A percentile compares a stretch with the other conserved stretches of the same genome.
Evolutionary conservation across 2,329 filamentous ascomycete species (phyloP).

Genomic region (Dendryphion nanum): DNA sequence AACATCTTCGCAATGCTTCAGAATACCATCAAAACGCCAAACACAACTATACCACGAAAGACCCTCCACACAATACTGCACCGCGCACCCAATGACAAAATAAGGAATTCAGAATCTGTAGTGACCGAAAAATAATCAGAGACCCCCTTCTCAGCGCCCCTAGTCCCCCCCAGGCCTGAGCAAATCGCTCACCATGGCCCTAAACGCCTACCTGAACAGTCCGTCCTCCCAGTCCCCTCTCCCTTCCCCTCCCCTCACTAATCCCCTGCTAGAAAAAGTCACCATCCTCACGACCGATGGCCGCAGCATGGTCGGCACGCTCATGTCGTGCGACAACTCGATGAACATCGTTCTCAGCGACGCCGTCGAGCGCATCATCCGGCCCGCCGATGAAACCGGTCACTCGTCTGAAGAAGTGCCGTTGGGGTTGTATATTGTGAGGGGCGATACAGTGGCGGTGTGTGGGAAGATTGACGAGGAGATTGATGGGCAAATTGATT

Average conservation of each 20-base stretch:
- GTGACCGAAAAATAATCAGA: too few species aligned
- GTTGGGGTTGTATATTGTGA: slow-evolving; percentile 85
- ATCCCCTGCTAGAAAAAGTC: slow-evolving; percentile 69
- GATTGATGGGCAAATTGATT: slow-evolving; percentile 87
- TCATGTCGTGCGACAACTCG: slow-evolving; percentile 83
- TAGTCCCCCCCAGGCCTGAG: too few species aligned
- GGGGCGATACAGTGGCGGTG: slow-evolving; percentile 91
- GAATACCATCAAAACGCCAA: background rate
- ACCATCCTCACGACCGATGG: slow-evolving; percentile 90
- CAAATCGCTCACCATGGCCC: slow-evolving; percentile 42
- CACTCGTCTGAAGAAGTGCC: slow-evolving; percentile 78
- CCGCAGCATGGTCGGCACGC: slow-evolving; percentile 70
- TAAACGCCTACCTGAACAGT: slow-evolving; percentile 47
- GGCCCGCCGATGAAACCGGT: slow-evolving; percentile 70
- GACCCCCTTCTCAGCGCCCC: too few species aligned
- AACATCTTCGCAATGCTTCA: background rate
- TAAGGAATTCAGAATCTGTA: too few species aligned
- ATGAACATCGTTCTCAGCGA: slow-evolving; percentile 88
- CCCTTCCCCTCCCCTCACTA: slow-evolving; percentile 3
- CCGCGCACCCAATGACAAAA: background rate
- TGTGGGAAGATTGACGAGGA: slow-evolving; percentile 88
- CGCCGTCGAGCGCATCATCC: slow-evolving; percentile 87
- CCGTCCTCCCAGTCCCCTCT: background rate
- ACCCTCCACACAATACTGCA: background rate
- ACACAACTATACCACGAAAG: background rate